Percentiles rank a stretch among this genome's conserved stretches.
phyloP scores from a whole-genome alignment of 2,329 filamentous ascomycete genomes.

The Penicillium aurantiogriseum region DNA sequence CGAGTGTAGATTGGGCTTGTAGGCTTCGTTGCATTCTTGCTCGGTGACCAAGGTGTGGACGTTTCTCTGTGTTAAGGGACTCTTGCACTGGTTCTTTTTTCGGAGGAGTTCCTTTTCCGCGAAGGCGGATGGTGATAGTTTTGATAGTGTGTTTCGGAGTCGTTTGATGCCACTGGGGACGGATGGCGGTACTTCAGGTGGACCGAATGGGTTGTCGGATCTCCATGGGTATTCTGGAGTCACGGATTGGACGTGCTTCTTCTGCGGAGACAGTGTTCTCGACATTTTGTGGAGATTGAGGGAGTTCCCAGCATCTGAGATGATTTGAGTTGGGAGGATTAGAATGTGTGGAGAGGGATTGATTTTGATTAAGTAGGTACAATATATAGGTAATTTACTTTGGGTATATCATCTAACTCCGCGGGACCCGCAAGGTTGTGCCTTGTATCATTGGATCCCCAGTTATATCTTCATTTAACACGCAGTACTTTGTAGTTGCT shows the following conservation, averaged over 20 bases:
- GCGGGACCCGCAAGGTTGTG: conserved; percentile 12
- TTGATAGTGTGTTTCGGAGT: conserved; percentile 37
- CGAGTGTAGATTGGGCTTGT: conserved; percentile 55
- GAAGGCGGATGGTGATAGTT: conserved; percentile 32
- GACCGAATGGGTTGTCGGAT: conserved; percentile 34
- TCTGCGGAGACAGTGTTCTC: not conserved
- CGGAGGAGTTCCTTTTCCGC: conserved; percentile 38
- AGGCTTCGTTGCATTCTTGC: conserved; percentile 51
- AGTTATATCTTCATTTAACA: not conserved
- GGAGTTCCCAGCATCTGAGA: not conserved
- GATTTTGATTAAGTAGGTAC: conserved; percentile 5
- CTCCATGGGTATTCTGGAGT: conserved; percentile 32
- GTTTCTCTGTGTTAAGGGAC: conserved; percentile 38
- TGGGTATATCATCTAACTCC: conserved; percentile 1
- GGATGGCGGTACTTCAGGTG: conserved; percentile 28
- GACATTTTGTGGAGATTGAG: not conserved
- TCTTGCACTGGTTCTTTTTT: conserved; percentile 37
- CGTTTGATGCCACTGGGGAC: conserved; percentile 34
- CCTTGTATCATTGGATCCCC: conserved; percentile 10
- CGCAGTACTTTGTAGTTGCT: not conserved
- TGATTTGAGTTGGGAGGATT: not conserved
- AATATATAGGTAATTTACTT: not conserved
- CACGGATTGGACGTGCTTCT: conserved; percentile 4
- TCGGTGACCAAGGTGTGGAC: conserved; percentile 36
- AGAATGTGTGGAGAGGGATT: not conserved